A percentile compares a stretch with the other conserved stretches of the same genome.
phyloP scores from a whole-genome alignment of 305 asterid genomes.

The Euphrasia arctica region DNA sequence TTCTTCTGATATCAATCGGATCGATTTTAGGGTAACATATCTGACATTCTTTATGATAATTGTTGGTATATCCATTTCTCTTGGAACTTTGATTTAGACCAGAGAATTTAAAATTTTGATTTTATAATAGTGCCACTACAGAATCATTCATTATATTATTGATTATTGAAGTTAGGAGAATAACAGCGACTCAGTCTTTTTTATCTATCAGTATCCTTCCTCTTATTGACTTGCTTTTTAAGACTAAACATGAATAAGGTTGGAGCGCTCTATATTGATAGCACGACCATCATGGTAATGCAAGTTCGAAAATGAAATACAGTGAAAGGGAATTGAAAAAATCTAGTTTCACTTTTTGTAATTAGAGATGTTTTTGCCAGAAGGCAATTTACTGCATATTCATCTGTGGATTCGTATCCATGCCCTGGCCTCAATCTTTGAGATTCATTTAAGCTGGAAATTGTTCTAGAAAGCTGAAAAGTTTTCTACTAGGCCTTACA shows the following conservation, averaged over 20 bases:
- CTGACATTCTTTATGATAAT: slow-evolving; percentile 14
- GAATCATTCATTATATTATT: background rate
- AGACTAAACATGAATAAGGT: too few relatives aligned
- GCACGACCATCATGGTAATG: too few relatives aligned
- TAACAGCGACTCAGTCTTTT: background rate
- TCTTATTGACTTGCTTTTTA: background rate
- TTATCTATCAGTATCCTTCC: background rate
- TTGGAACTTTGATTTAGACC: background rate
- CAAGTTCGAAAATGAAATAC: too few relatives aligned
- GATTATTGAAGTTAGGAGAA: too few relatives aligned
- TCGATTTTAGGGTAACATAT: slow-evolving; percentile 77
- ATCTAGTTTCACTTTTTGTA: too few relatives aligned
- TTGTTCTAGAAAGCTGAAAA: background rate
- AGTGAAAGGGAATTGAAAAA: too few relatives aligned
- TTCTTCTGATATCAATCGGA: slow-evolving; percentile 68
- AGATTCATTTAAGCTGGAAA: background rate
- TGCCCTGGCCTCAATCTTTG: background rate
- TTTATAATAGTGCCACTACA: background rate
- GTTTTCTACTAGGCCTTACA: background rate
- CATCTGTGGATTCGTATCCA: background rate
- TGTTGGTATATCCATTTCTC: background rate
- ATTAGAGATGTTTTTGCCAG: too few relatives aligned
- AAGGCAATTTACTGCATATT: background rate
- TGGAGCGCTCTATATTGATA: too few relatives aligned
- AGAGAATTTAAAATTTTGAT: background rate